Evolutionary conservation across 2,329 filamentous ascomycete genomes (phyloP).

Genomic region (Diaporthe citri): DNA sequence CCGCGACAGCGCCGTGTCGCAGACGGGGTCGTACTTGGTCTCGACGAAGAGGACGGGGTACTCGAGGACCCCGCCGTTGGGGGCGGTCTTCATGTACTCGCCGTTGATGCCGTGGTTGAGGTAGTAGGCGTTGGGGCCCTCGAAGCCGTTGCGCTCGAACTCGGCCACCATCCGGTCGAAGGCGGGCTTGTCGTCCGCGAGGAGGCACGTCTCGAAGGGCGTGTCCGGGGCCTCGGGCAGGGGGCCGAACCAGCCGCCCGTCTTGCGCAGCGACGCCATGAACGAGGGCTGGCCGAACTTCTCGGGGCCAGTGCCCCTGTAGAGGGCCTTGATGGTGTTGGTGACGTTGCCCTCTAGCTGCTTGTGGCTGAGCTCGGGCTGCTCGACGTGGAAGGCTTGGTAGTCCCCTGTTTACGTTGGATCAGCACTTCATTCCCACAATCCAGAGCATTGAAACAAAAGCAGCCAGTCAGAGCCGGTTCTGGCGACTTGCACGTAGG

Average conservation of each 20-base stretch:
- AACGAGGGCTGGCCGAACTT: slow-evolving; percentile 32
- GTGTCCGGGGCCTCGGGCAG: slow-evolving; percentile 14
- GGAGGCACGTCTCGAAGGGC: slow-evolving; percentile 22
- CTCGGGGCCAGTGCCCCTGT: neutral
- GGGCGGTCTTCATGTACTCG: slow-evolving; percentile 49
- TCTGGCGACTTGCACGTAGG: neutral
- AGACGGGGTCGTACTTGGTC: slow-evolving; percentile 54
- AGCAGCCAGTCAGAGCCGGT: neutral
- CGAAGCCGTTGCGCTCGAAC: slow-evolving; percentile 56
- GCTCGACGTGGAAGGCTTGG: slow-evolving; percentile 46
- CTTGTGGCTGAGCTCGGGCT: slow-evolving; percentile 43
- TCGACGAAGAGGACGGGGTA: slow-evolving; percentile 52
- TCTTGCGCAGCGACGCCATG: slow-evolving; percentile 31
- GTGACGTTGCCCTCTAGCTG: slow-evolving; percentile 42
- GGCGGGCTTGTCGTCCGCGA: slow-evolving; percentile 37
- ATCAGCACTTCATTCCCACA: neutral
- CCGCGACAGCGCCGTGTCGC: slow-evolving; percentile 50
- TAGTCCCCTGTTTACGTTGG: slow-evolving; percentile 44
- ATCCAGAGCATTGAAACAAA: too few species aligned
- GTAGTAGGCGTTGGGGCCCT: slow-evolving; percentile 49
- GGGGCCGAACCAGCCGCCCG: slow-evolving; percentile 42
- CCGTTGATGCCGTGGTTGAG: slow-evolving; percentile 57
- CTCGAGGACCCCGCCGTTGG: slow-evolving; percentile 50
- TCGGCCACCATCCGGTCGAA: slow-evolving; percentile 45
- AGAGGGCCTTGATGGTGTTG: slow-evolving; percentile 39